Evolutionary conservation across 2,329 filamentous ascomycete genomes (phyloP).

Genomic region (Calonectria leucothoes): DNA sequence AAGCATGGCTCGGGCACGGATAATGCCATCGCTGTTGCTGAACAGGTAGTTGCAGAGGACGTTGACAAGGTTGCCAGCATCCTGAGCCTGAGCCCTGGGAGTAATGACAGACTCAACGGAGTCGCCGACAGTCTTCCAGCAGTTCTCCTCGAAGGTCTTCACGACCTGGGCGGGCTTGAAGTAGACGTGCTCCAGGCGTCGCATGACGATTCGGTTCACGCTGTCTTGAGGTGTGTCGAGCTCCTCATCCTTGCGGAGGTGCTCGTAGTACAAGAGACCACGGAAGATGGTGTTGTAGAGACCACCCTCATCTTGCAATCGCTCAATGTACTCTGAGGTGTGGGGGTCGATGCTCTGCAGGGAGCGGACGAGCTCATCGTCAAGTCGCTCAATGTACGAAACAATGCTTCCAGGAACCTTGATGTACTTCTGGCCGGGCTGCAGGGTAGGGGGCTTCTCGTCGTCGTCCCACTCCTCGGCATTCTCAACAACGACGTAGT

Average conservation of each 20-base stretch:
- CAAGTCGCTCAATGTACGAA: constrained; percentile 92
- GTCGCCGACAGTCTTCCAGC: constrained; percentile 83
- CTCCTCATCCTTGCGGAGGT: constrained; percentile 75
- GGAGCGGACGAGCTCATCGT: constrained; percentile 97
- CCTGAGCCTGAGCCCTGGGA: constrained; percentile 73
- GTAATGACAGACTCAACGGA: constrained; percentile 83
- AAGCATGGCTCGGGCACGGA: constrained; percentile 95
- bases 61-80: constrained; percentile 82
- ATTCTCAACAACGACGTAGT: constrained; percentile 88
- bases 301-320: constrained; percentile 88
- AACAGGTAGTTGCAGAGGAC: constrained; percentile 96
- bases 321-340: constrained; percentile 98
- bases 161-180: constrained; percentile 98
- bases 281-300: constrained; percentile 95
- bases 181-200: constrained; percentile 96
- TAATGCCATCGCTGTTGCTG: constrained; percentile 93
- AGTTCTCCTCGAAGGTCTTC: constrained; percentile 92
- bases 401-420: constrained; percentile 94
- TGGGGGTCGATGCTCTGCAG: constrained; percentile 98
- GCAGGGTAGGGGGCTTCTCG: constrained; percentile 86
- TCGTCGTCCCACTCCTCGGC: constrained; percentile 99
- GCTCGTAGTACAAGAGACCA: constrained; percentile 88
- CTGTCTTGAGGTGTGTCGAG: constrained; percentile 85
- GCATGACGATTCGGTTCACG: constrained; percentile 92
- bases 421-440: constrained; percentile 81